Base-by-base conservation (phyloP, 331 rosid genomes). In the Acacia pycnantha region DNA sequence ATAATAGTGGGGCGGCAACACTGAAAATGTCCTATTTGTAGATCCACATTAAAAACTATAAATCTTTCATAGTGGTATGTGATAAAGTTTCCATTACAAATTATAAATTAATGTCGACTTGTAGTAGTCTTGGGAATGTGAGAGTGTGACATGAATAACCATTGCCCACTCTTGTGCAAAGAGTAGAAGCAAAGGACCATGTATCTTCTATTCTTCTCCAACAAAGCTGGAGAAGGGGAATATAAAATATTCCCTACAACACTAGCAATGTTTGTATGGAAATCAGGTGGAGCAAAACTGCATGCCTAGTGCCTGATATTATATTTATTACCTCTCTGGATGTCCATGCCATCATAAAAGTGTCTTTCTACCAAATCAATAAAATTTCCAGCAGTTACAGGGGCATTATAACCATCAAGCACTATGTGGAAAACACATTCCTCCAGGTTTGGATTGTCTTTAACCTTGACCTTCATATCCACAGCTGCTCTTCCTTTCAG, bases 401-500 rank as follows among this genome's bases (percentile, higher is more conserved):
- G 98, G 56, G 99, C 97, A 77, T 91, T 93, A 82, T 96, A 96
- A 77, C 99, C 99, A 64, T 96, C 99, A 44, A 96, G 93, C 81
- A 96, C 99, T 27, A 96, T 92, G 61, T 88, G 99, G 86, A 96
- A 92, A 79, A 96, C 93, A 66, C 94, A 92, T 79, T 92, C 93
- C 1, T 94, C 90, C 29, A 93, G 13, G 75, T 87, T 96, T 43
- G 99, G 98, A 72, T 93, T 96, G 88, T 96, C 99, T 89, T 93
- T 96, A 56, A 96, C 86, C 94, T 96, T 96, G 90, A 96, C 98
- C 90, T 96, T 96, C 99, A 96, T 93, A 82, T 96, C 98, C 85
- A 96, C 98, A 15, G 97, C 87, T 74, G 98, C 99, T 90, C 99
- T 88, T 78, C 99, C 99, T 84, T 96, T 93, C 88, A 96, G 77